Base-by-base conservation (phyloP, 257 asterid genomes). In the Pogostemon cablin region DNA sequence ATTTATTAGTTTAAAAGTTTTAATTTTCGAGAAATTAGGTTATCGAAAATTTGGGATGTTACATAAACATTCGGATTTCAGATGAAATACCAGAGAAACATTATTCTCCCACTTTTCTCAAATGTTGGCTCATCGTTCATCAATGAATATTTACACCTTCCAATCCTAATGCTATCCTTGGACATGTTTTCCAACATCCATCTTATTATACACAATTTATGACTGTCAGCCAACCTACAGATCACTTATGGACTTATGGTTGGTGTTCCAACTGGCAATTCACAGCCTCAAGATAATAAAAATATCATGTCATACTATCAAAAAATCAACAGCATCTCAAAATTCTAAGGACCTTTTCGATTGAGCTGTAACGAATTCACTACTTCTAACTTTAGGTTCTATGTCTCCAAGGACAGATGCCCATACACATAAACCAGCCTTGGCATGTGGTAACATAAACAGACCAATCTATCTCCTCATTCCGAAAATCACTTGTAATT, bases 221-320 rank as follows among this genome's bases (percentile, higher is more conserved):
- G 1, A 25, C 32, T 44, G 67, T 5, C 77, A 64, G 41, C 44
- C 57, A 3, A 5, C 35, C 60, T 44, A 44, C 10, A 9, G 15
- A 35, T 44, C 20, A 43, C 6, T n/a, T 39, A 50, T 4, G 37
- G 49, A 8, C 47, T 35, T 12, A 48, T 47, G 49, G 35, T 52
- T 57, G 32, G 32, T 25, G 32, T 25, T 25, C 40, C 54, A 48
- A 38, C 46, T 15, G 15, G 32, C 56, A 11, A 59, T 43, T 67
- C 40, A 73, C 73, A 56, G 56, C 9, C 62, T 67, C 54, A 25
- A 17, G 57, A 67, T 39, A 59, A 38, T 39, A 15, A 65, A 74
- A 25, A 25, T 10, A 34, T 47, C 56, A 3, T 7, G 17, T 12
- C 58, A 43, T 9, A 25, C 32, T 62, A 68, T 47, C 61, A 62